Evolutionary conservation across 2,329 filamentous ascomycete genomes (phyloP), one percentile per base, ranked within the genome.

Genomic region (Penicillium sp.): DNA sequence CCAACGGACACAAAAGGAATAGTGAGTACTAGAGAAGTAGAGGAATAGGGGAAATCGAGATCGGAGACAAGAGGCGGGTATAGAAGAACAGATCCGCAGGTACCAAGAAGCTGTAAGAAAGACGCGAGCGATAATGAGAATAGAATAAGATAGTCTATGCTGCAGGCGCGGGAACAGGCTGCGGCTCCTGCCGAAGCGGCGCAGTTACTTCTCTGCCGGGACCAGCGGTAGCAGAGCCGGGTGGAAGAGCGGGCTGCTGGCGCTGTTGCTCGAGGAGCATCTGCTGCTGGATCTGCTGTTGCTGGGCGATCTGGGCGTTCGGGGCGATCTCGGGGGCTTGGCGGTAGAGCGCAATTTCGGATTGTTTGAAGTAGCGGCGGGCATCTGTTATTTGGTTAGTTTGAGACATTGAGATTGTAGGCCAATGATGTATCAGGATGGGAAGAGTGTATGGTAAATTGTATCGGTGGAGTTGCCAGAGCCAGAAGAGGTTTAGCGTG

Each of bases 331-430:
- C 79, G 49, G 79, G 79, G 27, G 79, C 76, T 71, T 97, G 94
- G 64, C 94, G 88, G 80, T 90, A 97, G 52, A 99, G 87, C 58
- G 97, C 93, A 73, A 99, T 99, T 79, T 99, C 94, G 52, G 92
- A 97, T 77, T 99, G 94, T 78, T 99, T 99, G 80, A 99, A 99
- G 80, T 99, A 99, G 69, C 94, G 87, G 69, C 94, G 87, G 50
- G 94, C 94, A 76, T 99, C 94, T 93, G 46, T 52, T 54, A 49
- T 48, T 13, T 21, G 19, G 23, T 54, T 58, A 56, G 54, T 59
- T 60, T 29, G 53, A 31, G 23, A 50, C 38, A 37, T 37, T 23
- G 25, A 29, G 12, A 33, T n/a, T 23, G 31, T 23, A 55, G 57
- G 13, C 27, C 27, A 31, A 41, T 54, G 33, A 57, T 58, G 60